Evolutionary conservation across 1,139 yeast species (phyloP), one percentile per base, ranked within the genome.

Genomic region (Saccharomyces hybrid): DNA sequence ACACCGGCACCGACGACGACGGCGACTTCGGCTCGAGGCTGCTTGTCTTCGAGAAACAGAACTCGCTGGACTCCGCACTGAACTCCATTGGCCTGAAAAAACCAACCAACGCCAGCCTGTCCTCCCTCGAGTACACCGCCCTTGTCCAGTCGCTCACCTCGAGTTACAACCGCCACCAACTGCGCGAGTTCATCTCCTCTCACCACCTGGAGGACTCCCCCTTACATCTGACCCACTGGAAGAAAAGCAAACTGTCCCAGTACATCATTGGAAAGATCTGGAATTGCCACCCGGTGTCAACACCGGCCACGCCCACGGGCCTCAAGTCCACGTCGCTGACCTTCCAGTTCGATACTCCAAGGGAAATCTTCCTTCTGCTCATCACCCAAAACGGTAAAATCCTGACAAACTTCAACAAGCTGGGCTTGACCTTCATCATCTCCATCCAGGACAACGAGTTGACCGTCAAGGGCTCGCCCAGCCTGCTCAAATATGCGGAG

Each of bases 361-460:
- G 64, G 49, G 67, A 64, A 48, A 60, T 67, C 50, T 66, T 66
- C 51, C 55, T 68, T 9, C 52, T 68, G 38, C 49, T 68, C 46
- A 60, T 79, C 32, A 64, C 72, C 29, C 71, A 73, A 54, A 70
- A 72, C 47, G 78, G 81, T 55, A 73, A 73, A 59, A 73, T 79
- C 24, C 54, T 68, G 26, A 63, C 66, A 42, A 68, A 68, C 54
- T 58, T 68, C 44, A 62, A 70, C 4, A 58, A 67, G 21, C 57
- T 67, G 26, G 69, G 67, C 19, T 65, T 67, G 4, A 59, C 64
- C 2, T 54, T 65, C n/a, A 66, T 71, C 0, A 73, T 77, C 14
- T 61, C 68, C 3, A 61, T 72, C 3, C 67, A 67, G 29, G 71
- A 71, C 29, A 61, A 63, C 44, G 64, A 67, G 51, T 62, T 71